phyloP scores from a whole-genome alignment of 2,329 filamentous ascomycete genomes.

The Akanthomyces dipterigenus region DNA sequence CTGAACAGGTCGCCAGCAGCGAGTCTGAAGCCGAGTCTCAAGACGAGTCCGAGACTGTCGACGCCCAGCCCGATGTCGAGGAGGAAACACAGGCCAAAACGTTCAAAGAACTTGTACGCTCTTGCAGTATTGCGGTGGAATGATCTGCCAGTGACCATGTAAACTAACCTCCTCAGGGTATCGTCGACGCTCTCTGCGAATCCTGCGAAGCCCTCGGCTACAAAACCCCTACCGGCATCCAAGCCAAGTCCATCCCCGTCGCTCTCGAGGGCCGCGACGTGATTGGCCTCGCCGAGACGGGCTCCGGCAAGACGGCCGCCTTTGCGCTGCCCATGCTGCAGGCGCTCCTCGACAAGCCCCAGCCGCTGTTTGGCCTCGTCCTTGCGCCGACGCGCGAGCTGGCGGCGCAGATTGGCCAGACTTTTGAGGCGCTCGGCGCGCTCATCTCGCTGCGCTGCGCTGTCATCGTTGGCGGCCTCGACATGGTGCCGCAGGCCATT shows the following conservation, averaged over 20 bases:
- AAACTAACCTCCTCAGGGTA: conserved; percentile 49
- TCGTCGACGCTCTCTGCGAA: conserved; percentile 83
- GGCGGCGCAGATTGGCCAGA: conserved; percentile 81
- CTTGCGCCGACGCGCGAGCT: conserved; percentile 90
- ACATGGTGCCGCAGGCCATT: conserved; percentile 89
- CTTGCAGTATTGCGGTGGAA: no score
- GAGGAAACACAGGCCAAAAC: conserved; percentile 41
- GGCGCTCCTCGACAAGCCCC: conserved; percentile 79
- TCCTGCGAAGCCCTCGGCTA: conserved; percentile 78
- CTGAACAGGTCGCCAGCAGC: background rate
- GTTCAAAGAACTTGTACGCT: conserved; percentile 56
- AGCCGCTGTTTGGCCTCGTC: conserved; percentile 79
- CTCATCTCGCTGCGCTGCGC: conserved; percentile 82
- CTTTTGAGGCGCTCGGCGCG: conserved; percentile 81
- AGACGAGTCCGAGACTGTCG: conserved; percentile 29
- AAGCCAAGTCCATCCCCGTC: conserved; percentile 73
- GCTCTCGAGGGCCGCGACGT: conserved; percentile 78
- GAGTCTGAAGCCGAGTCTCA: conserved; percentile 13
- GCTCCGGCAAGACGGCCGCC: conserved; percentile 90
- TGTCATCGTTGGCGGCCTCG: conserved; percentile 86
- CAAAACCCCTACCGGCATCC: conserved; percentile 82
- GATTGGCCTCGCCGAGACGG: conserved; percentile 91
- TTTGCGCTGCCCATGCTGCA: conserved; percentile 92
- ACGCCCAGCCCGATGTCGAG: conserved; percentile 27
- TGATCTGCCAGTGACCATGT: no score